Percentiles rank a stretch among this genome's conserved stretches.
Conservation (phyloP, 1,284 basidiomycete genomes). For the Austropuccinia psidii region DNA sequence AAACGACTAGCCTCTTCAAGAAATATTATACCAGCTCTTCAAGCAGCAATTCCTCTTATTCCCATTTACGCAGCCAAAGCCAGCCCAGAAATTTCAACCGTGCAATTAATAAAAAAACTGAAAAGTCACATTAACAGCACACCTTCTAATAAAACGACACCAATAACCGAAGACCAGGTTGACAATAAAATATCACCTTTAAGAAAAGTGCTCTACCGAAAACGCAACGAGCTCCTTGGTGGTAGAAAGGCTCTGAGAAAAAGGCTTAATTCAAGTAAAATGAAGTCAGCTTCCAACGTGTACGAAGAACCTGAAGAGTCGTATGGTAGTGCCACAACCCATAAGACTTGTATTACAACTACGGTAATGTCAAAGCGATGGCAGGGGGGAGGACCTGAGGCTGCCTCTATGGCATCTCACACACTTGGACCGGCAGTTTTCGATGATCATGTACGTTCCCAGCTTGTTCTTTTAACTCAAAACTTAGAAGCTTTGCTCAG, state of each 20-base stretch:
- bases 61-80: constrained; percentile 27
- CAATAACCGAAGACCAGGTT: background rate
- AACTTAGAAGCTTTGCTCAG: no score
- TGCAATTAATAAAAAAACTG: no score
- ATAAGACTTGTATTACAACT: constrained; percentile 21
- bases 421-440: constrained; percentile 28
- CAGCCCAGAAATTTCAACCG: no score
- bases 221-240: no score
- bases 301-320: background rate
- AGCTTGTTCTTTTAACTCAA: no score
- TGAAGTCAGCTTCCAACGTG: background rate
- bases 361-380: constrained; percentile 33
- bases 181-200: no score
- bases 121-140: background rate
- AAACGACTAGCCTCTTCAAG: background rate
- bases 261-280: no score
- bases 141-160: background rate
- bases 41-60: constrained; percentile 25
- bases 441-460: constrained; percentile 34
- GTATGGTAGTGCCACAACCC: background rate
- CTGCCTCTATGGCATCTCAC: constrained; percentile 18
- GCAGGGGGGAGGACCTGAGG: constrained; percentile 25
- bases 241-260: no score
- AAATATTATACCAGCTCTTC: constrained; percentile 9
- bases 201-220: no score